Evolutionary conservation across 805 yeast genomes (phyloP).

Genomic region (Ogataea corticis): DNA sequence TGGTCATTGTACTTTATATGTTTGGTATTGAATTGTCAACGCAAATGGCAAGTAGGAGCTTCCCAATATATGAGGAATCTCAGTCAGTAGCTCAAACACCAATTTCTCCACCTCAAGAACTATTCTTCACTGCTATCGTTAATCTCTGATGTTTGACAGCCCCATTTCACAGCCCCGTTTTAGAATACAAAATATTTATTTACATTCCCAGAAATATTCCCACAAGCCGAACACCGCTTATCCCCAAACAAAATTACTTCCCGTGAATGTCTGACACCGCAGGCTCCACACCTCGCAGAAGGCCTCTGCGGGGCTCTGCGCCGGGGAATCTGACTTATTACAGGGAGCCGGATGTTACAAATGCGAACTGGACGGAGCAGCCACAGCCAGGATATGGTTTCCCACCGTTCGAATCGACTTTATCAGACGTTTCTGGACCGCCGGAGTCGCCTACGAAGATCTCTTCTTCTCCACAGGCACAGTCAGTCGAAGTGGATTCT

Average conservation of each 20-base stretch:
- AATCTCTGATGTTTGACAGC: background rate
- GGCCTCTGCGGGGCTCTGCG: slow-evolving; percentile 20
- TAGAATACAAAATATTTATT: background rate
- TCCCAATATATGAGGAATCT: no score
- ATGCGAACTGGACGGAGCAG: slow-evolving; percentile 1
- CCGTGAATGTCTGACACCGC: slow-evolving; percentile 16
- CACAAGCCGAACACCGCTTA: background rate
- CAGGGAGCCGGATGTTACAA: slow-evolving; percentile 12
- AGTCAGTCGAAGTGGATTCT: slow-evolving; percentile 6
- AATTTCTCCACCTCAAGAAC: no score
- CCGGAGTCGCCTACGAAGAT: slow-evolving; percentile 15
- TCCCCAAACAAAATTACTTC: background rate
- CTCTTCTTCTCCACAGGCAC: slow-evolving; percentile 3
- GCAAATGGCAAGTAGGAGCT: background rate
- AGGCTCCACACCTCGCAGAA: slow-evolving; percentile 15
- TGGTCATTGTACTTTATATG: no score
- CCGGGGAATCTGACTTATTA: slow-evolving; percentile 24
- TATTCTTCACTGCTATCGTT: no score
- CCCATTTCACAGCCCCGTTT: background rate
- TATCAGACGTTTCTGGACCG: slow-evolving; percentile 10
- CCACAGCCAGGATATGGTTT: slow-evolving; percentile 1
- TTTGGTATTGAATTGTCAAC: no score
- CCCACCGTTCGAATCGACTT: slow-evolving; percentile 7
- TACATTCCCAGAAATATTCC: no score
- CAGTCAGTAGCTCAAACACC: no score